A percentile compares a stretch with the other conserved stretches of the same genome.
Conservation (phyloP, 2,329 filamentous ascomycete species). For the Cryoendolithus antarcticus region DNA sequence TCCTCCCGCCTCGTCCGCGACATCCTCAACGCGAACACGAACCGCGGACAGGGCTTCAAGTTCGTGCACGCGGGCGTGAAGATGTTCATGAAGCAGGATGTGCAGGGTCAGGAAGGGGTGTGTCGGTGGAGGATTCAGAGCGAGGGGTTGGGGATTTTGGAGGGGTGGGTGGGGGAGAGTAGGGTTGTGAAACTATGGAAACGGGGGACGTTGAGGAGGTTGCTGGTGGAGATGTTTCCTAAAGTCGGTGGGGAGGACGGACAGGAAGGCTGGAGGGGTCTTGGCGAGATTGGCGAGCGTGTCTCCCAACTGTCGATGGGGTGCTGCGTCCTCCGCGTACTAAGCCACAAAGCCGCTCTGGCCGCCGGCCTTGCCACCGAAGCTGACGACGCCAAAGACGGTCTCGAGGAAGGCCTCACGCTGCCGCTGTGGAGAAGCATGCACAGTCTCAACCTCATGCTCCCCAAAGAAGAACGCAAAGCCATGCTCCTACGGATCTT, state of each 20-base stretch:
- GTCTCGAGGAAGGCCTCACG: conserved; percentile 65
- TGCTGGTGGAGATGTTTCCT: conserved; percentile 95
- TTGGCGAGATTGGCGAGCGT: conserved; percentile 79
- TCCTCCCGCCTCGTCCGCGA: conserved; percentile 73
- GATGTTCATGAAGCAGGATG: conserved; percentile 98
- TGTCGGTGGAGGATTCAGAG: conserved; percentile 93
- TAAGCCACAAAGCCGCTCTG: conserved; percentile 39
- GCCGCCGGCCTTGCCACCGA: background rate
- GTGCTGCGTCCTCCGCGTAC: conserved; percentile 78
- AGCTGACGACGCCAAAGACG: conserved; percentile 26
- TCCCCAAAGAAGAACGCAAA: conserved; percentile 87
- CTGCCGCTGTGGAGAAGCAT: conserved; percentile 90
- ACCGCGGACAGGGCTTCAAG: conserved; percentile 60
- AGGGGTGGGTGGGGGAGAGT: conserved; percentile 73
- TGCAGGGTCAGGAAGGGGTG: conserved; percentile 68
- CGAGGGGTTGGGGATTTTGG: conserved; percentile 81
- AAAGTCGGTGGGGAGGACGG: conserved; percentile 46
- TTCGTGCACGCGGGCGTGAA: conserved; percentile 95
- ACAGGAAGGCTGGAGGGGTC: conserved; percentile 53
- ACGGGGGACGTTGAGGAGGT: conserved; percentile 65
- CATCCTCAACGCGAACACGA: conserved; percentile 78
- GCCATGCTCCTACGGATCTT: conserved; percentile 86
- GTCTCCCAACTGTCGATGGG: conserved; percentile 74
- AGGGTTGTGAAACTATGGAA: conserved; percentile 64
- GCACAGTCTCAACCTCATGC: conserved; percentile 87